Conservation (phyloP, 305 asterid species). For the Plantago rigida region DNA sequence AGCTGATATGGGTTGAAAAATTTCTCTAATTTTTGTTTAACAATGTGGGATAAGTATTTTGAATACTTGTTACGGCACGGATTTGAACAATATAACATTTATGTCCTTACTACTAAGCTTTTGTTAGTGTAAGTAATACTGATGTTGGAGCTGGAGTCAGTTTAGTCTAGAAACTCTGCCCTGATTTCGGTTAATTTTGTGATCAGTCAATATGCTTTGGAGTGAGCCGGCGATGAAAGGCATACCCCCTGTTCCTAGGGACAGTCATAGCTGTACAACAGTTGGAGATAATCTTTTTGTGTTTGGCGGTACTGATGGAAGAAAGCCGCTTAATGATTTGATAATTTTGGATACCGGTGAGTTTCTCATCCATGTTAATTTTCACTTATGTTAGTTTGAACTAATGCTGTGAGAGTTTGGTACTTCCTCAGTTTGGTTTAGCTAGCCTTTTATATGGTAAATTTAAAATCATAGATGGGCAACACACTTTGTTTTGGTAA, state of each 20-base stretch:
- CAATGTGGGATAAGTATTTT: too few species aligned
- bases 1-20: too few species aligned
- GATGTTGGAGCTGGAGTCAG: not conserved
- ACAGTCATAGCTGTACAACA: conserved; percentile 89
- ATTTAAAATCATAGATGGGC: too few species aligned
- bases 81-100: too few species aligned
- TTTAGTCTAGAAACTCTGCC: not conserved
- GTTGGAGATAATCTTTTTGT: conserved; percentile 76
- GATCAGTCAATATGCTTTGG: conserved; percentile 66
- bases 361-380: conserved; percentile 27
- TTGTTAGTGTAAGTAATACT: not conserved
- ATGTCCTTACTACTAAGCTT: too few species aligned
- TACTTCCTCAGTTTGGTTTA: conserved; percentile 11
- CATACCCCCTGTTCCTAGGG: conserved; percentile 70
- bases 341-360: conserved; percentile 71
- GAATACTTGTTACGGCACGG: too few species aligned
- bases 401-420: conserved; percentile 5
- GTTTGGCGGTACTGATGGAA: conserved; percentile 94
- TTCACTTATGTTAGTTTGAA: not conserved
- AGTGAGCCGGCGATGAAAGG: conserved; percentile 62
- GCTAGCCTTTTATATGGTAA: too few species aligned
- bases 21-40: too few species aligned
- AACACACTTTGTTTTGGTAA: too few species aligned
- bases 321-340: conserved; percentile 72
- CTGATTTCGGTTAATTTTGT: conserved; percentile 23